These are phyloP conservation scores for Heimioporus sp. DNA, from an alignment of 768 basidiomycete species.

Conservation along the genomic window DNA sequence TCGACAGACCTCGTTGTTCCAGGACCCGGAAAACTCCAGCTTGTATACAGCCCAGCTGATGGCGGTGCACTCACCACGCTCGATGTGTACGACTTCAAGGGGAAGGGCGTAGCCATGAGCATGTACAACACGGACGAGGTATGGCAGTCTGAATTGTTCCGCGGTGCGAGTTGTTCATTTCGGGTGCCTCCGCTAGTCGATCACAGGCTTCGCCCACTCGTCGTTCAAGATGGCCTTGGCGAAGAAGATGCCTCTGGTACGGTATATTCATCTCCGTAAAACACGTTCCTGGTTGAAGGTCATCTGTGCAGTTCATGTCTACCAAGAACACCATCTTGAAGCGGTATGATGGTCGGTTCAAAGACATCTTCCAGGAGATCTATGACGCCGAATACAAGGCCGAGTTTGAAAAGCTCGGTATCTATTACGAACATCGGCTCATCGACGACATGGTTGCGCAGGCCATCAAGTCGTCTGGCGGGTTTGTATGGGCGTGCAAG, in stretches of 20 bases:
- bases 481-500: conserved; percentile 77
- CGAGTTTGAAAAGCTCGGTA: conserved; percentile 64
- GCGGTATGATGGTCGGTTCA: conserved; percentile 98
- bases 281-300: background rate
- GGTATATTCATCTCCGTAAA: conserved; percentile 18
- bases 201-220: conserved; percentile 92
- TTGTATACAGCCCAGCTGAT: conserved; percentile 82
- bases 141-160: conserved; percentile 7
- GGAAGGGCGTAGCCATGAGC: conserved; percentile 87
- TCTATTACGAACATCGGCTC: conserved; percentile 94
- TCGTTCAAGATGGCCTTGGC: conserved; percentile 94
- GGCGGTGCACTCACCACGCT: conserved; percentile 66
- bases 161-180: background rate
- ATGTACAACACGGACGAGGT: conserved; percentile 99
- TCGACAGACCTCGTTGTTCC: conserved; percentile 91
- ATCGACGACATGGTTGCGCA: conserved; percentile 99
- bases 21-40: conserved; percentile 90
- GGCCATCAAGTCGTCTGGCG: conserved; percentile 93
- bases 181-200: conserved; percentile 51
- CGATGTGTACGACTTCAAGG: conserved; percentile 93
- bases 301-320: conserved; percentile 73
- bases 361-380: conserved; percentile 98
- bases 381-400: conserved; percentile 80
- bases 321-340: conserved; percentile 98
- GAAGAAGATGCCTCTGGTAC: conserved; percentile 76